Evolutionary conservation across 116 monocot genomes (phyloP), one percentile per base, ranked within the genome.

Genomic region (Cymodocea nodosa): DNA sequence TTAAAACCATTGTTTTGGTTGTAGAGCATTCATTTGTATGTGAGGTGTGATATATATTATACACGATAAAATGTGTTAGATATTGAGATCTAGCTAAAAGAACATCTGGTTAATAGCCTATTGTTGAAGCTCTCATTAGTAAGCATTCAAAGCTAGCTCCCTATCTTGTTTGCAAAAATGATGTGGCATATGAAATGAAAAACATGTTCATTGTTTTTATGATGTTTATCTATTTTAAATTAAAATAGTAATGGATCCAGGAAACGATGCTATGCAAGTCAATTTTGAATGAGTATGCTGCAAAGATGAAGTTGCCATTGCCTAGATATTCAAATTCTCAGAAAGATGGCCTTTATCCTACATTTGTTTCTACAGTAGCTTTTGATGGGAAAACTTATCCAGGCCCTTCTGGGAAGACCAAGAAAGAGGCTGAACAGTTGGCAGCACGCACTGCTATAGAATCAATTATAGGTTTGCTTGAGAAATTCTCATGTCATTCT

Each of bases 381-480:
- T 74, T 86, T 70, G 69, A 69, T 39, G 80, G 76, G 11, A 81
- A 73, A 23, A 73, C 35, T 50, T 83, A 70, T 67, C 23, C 10
- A 23, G 89, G 86, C 37, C 68, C 3, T 30, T 2, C 30, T 64
- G 80, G 70, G 58, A 76, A 44, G 69, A 85, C 35, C 71, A 83
- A 81, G 71, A 86, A 76, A 66, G 80, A 83, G 4, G 89, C 89
- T 12, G 80, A 86, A 56, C 83, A 86, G 57, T 59, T 71, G 13
- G 89, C 76, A 36, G 89, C 89, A 50, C 67, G 74, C 20, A 48
- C 60, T 70, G 79, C 60, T 59, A 74, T 90, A 59, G 64, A 78
- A 48, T 78, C 71, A 30, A 80, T 90, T 62, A 70, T 83, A 81
- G 86, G 89, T 90, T 59, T 59, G 60, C 12, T 44, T 54, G 17